Percentiles rank a stretch among this genome's conserved stretches.
phyloP scores from a whole-genome alignment of 1,284 basidiomycete species.

The Chalciporus piperatoides region DNA sequence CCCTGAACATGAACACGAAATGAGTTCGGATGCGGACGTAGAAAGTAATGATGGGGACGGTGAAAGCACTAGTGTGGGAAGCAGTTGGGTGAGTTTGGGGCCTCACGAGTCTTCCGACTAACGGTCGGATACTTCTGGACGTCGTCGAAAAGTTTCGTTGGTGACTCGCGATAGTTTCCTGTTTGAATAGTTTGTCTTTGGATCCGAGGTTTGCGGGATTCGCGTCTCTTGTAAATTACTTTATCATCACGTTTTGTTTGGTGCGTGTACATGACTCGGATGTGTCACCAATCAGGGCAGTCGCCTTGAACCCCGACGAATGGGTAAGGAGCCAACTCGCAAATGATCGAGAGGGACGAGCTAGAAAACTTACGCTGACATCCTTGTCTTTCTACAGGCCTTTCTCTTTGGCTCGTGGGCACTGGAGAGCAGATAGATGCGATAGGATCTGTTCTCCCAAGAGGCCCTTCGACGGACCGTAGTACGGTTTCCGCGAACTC shows the following conservation, averaged over 20 bases:
- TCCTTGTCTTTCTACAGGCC: slow-evolving; percentile 35
- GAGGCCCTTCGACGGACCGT: slow-evolving; percentile 17
- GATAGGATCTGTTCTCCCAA: slow-evolving; percentile 46
- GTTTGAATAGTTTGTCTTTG: neutral
- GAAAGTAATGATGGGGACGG: slow-evolving; percentile 58
- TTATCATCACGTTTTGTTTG: neutral
- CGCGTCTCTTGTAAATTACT: slow-evolving; percentile 18
- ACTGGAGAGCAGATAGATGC: slow-evolving; percentile 34
- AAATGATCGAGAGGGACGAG: neutral
- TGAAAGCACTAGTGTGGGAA: slow-evolving; percentile 38
- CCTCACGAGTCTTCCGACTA: slow-evolving; percentile 22
- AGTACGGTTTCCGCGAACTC: slow-evolving; percentile 21
- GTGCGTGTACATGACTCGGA: neutral
- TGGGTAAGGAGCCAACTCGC: slow-evolving; percentile 21
- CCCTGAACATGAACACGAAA: slow-evolving; percentile 30
- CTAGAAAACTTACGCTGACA: neutral
- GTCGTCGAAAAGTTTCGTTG: neutral
- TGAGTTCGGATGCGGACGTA: slow-evolving; percentile 60
- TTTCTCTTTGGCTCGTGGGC: slow-evolving; percentile 65
- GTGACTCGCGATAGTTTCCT: neutral
- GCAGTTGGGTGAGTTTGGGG: slow-evolving; percentile 66
- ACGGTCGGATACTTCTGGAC: slow-evolving; percentile 1
- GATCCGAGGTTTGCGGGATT: neutral
- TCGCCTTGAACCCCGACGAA: neutral
- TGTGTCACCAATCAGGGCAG: too few relatives aligned